Conservation (phyloP, 1,139 yeast genomes). For the Magnusiomyces magnusii region DNA sequence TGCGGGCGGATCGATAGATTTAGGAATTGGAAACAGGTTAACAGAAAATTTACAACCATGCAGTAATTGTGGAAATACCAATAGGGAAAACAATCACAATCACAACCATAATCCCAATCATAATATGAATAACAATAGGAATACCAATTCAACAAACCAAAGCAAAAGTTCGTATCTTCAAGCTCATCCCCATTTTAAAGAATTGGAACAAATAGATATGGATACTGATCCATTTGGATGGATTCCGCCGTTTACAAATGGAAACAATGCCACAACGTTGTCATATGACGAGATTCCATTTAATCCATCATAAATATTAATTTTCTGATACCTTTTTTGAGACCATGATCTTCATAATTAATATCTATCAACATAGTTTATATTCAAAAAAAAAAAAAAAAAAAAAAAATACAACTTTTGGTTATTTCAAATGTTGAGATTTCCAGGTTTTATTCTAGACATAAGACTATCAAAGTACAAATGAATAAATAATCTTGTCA, state of each 20-base stretch:
- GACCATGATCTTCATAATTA: too few species aligned
- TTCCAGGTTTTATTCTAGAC: too few species aligned
- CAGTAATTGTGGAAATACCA: background rate
- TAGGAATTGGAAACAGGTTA: background rate
- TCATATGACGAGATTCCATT: conserved; percentile 26
- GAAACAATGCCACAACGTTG: background rate
- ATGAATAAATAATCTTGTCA: too few species aligned
- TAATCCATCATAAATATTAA: conserved; percentile 26
- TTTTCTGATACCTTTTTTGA: too few species aligned
- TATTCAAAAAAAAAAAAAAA: too few species aligned
- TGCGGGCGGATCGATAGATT: background rate
- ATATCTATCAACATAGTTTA: too few species aligned
- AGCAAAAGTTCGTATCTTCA: conserved; percentile 15
- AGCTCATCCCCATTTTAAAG: conserved; percentile 20
- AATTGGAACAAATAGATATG: conserved; percentile 23
- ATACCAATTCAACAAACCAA: conserved; percentile 4
- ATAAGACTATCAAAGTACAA: too few species aligned
- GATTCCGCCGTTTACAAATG: background rate
- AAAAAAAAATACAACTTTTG: too few species aligned
- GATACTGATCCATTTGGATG: conserved; percentile 20
- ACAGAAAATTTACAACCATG: background rate
- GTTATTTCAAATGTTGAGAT: too few species aligned
- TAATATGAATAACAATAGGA: conserved; percentile 8
- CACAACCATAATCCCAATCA: conserved; percentile 8
- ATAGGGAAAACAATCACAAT: background rate